Conservation (phyloP, 1,284 basidiomycete species). For the Mycosarcoma maydis region DNA sequence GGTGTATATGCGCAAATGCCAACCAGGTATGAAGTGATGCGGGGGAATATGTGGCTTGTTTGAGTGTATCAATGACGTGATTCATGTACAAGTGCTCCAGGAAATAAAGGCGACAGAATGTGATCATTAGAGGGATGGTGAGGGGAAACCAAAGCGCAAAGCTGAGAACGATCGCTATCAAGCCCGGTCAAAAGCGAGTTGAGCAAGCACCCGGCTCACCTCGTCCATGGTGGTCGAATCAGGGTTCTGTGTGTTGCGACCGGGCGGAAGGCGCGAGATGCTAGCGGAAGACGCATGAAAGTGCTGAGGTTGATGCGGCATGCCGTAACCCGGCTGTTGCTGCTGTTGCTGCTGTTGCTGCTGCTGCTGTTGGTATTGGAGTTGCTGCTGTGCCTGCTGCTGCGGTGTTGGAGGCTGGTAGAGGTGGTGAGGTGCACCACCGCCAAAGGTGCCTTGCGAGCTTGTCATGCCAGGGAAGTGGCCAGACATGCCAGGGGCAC, state of each 20-base stretch:
- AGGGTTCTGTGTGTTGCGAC: slow-evolving; percentile 28
- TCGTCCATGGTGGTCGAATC: slow-evolving; percentile 61
- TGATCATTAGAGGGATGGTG: neutral
- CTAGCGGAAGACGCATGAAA: slow-evolving; percentile 44
- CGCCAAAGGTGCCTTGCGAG: slow-evolving; percentile 19
- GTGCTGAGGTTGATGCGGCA: slow-evolving; percentile 29
- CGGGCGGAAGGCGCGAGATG: slow-evolving; percentile 52
- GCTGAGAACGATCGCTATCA: slow-evolving; percentile 8
- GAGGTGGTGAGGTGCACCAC: slow-evolving; percentile 19
- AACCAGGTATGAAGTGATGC: slow-evolving; percentile 4
- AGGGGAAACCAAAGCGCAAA: neutral
- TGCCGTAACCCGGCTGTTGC: slow-evolving; percentile 16
- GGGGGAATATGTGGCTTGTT: neutral
- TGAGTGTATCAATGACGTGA: neutral
- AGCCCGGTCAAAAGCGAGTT: slow-evolving; percentile 58
- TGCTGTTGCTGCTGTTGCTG: slow-evolving; percentile 21
- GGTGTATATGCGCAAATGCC: slow-evolving; percentile 2
- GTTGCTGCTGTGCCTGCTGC: slow-evolving; percentile 9
- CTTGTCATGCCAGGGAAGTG: slow-evolving; percentile 40
- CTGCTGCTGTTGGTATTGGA: slow-evolving; percentile 3
- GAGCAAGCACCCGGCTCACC: slow-evolving; percentile 61
- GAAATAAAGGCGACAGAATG: neutral
- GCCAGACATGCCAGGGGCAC: slow-evolving; percentile 21
- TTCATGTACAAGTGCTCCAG: slow-evolving; percentile 14
- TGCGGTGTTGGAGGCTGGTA: slow-evolving; percentile 21